These are phyloP conservation scores for Erucastrum elatum DNA, from an alignment of 345 rosid species.

Conservation along the genomic window DNA sequence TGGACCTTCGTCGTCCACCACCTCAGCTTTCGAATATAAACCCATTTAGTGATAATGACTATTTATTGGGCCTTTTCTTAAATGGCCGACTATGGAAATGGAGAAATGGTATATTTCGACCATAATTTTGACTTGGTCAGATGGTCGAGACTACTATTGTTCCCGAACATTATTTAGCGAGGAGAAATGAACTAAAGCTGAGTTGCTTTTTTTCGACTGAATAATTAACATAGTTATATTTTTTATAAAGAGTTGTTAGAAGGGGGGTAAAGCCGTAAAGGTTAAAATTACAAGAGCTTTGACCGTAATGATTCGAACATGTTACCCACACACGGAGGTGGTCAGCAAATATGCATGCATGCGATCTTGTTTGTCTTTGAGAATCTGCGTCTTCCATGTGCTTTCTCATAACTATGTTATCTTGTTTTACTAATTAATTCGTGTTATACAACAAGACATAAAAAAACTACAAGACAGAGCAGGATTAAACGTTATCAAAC, in stretches of 20 bases:
- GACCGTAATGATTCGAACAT: constrained; percentile 39
- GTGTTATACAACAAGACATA: constrained; percentile 2
- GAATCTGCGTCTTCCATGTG: constrained; percentile 36
- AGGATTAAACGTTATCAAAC: background rate
- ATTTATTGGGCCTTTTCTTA: background rate
- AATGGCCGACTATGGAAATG: background rate
- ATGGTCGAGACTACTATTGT: no score
- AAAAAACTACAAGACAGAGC: no score
- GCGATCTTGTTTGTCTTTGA: constrained; percentile 31
- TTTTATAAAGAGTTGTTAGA: background rate
- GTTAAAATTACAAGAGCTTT: constrained; percentile 19
- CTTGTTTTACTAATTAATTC: constrained; percentile 16
- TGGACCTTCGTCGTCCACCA: background rate
- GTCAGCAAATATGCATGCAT: constrained; percentile 40
- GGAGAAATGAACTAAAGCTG: background rate
- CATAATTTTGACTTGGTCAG: no score
- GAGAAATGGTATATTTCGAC: background rate
- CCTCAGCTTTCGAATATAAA: background rate
- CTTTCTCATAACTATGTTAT: constrained; percentile 8
- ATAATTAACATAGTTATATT: no score
- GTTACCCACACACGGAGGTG: constrained; percentile 25
- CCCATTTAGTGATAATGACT: background rate
- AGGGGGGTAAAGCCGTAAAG: background rate
- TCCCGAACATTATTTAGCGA: no score
- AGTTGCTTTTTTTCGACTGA: background rate